These are phyloP conservation scores for Saturnispora dispora DNA, from an alignment of 805 yeast species.

Conservation along the genomic window DNA sequence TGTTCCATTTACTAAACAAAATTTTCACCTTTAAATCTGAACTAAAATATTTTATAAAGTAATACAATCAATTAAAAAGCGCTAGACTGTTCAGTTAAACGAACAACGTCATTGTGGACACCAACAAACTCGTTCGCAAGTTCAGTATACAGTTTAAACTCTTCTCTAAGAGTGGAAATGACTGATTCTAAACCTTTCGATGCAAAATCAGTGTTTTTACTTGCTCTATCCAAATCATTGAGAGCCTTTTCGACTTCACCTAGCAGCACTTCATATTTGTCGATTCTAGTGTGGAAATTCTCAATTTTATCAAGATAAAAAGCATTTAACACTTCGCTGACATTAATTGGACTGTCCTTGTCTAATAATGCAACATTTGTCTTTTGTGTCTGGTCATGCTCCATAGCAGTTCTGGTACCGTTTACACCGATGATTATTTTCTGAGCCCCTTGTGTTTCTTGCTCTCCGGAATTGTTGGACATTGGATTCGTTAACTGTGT, in stretches of 20 bases:
- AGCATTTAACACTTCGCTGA: constrained; percentile 41
- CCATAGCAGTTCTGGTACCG: constrained; percentile 21
- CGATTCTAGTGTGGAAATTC: constrained; percentile 37
- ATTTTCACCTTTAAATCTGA: background rate
- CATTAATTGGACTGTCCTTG: constrained; percentile 33
- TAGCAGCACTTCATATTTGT: constrained; percentile 38
- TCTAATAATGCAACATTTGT: constrained; percentile 28
- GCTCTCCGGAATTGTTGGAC: constrained; percentile 19
- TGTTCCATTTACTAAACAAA: background rate
- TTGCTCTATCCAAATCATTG: constrained; percentile 45
- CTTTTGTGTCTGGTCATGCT: constrained; percentile 16
- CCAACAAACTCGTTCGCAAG: constrained; percentile 67
- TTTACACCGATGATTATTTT: constrained; percentile 26
- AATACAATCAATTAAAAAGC: constrained; percentile 8
- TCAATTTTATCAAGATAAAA: constrained; percentile 41
- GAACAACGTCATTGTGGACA: constrained; percentile 46
- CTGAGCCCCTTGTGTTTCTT: constrained; percentile 17
- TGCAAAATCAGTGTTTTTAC: constrained; percentile 24
- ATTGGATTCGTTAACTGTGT: constrained; percentile 30
- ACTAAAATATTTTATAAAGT: background rate
- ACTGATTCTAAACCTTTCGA: constrained; percentile 39
- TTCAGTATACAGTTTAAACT: constrained; percentile 64
- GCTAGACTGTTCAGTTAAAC: constrained; percentile 16
- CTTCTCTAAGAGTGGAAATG: constrained; percentile 55
- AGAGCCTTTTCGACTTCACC: constrained; percentile 54